phyloP scores from a whole-genome alignment of 2,329 filamentous ascomycete genomes.

The Hypocreales sp. region DNA sequence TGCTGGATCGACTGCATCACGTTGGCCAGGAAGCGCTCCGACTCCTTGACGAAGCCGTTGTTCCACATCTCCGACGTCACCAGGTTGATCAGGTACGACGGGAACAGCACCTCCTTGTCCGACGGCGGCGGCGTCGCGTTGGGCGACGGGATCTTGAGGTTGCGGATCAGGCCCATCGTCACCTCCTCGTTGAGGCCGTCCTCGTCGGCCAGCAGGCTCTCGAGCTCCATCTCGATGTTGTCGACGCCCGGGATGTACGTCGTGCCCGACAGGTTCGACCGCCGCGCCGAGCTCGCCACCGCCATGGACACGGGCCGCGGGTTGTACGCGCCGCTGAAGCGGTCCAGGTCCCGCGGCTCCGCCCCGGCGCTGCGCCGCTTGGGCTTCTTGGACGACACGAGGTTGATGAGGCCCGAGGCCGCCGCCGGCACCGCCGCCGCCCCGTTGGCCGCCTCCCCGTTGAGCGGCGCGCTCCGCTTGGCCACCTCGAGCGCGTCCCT shows the following conservation, averaged over 20 bases:
- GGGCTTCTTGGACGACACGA: constrained; percentile 93
- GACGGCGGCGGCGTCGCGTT: constrained; percentile 78
- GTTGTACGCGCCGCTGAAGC: constrained; percentile 86
- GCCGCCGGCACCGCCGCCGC: constrained; percentile 30
- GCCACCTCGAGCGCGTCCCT: constrained; percentile 86
- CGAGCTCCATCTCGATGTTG: constrained; percentile 87
- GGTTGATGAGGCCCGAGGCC: constrained; percentile 75
- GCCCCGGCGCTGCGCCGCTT: constrained; percentile 86
- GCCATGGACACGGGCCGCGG: constrained; percentile 95
- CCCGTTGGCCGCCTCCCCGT: constrained; percentile 38
- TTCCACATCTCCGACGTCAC: constrained; percentile 99
- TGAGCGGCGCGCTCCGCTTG: constrained; percentile 60
- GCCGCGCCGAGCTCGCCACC: constrained; percentile 49
- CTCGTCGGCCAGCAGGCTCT: constrained; percentile 86
- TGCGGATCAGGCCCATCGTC: constrained; percentile 86
- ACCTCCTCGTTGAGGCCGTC: constrained; percentile 95
- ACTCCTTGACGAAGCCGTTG: constrained; percentile 98
- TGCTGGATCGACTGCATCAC: constrained; percentile 99
- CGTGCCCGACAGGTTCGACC: constrained; percentile 57
- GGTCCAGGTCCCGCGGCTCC: constrained; percentile 71
- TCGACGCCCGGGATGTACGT: constrained; percentile 71
- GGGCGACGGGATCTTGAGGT: constrained; percentile 88
- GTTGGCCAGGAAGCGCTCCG: constrained; percentile 94
- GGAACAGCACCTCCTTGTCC: constrained; percentile 97
- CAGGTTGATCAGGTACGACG: constrained; percentile 95